A percentile compares a stretch with the other conserved stretches of the same genome.
Conservation (phyloP, 768 basidiomycete species). For the Russula lepida region DNA sequence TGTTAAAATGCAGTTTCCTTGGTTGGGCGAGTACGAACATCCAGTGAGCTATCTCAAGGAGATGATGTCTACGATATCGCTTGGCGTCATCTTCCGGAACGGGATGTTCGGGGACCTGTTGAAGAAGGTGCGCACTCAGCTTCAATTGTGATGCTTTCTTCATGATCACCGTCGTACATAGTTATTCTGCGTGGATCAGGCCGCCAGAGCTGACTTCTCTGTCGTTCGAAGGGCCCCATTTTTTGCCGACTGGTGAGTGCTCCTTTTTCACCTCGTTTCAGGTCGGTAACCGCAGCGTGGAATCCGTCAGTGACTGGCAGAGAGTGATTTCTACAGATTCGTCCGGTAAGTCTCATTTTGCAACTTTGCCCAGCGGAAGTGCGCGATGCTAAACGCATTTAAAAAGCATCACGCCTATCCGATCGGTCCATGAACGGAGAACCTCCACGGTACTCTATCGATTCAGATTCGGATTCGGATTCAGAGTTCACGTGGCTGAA, state of each 20-base stretch:
- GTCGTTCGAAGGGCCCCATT: slow-evolving; percentile 2
- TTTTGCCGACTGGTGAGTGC: slow-evolving; percentile 11
- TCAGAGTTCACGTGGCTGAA: slow-evolving; percentile 8
- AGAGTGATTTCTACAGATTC: not conserved
- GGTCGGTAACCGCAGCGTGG: not conserved
- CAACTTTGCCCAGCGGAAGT: not conserved
- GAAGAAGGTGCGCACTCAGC: not conserved
- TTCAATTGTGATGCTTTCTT: not conserved
- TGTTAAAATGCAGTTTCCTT: slow-evolving; percentile 7
- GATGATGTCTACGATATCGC: slow-evolving; percentile 9
- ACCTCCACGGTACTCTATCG: not conserved
- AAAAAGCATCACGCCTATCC: not conserved
- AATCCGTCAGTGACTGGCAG: slow-evolving; percentile 2
- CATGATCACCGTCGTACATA: not conserved
- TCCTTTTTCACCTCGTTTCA: not conserved
- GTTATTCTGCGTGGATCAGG: slow-evolving; percentile 8
- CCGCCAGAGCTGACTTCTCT: slow-evolving; percentile 8
- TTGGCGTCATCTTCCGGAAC: slow-evolving; percentile 1
- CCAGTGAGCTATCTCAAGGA: slow-evolving; percentile 10
- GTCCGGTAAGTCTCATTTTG: not conserved
- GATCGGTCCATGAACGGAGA: not conserved
- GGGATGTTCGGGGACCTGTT: slow-evolving; percentile 4
- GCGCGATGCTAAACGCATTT: not conserved
- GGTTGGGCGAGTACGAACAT: slow-evolving; percentile 8
- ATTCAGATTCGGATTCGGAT: not conserved